Base-by-base conservation (phyloP, 1,284 basidiomycete genomes). In the Neotropicomus parvogracilis region DNA sequence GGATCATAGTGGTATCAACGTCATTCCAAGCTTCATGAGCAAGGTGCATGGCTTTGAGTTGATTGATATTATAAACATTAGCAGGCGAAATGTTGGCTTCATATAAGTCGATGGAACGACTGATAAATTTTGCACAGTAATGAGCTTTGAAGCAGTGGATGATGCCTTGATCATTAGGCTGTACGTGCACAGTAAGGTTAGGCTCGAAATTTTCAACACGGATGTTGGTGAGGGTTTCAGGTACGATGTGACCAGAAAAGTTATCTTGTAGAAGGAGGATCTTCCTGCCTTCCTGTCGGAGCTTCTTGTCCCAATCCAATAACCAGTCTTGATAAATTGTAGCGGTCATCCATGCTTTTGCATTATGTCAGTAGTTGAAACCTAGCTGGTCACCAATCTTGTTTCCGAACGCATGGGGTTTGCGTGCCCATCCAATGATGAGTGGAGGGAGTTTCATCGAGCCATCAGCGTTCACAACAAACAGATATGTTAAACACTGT, bases 51-150 rank as follows among this genome's bases (percentile, higher is more conserved):
- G 57, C 69, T 16, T 63, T 33, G 0, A 70, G 63, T 26, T 70
- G 63, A 42, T 71, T 55, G 26, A 72, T 69, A 1, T 63, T 14
- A 39, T 70, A 71, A 26, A 70, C 63, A 9, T 67, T 4, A 3
- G 52, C 19, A 10, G 60, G 54, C 1, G 60, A 55, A 6, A 58
- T 47, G 8, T 55, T 59, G 29, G 24, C 14, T 14, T 71, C 62
- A 46, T 73, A 70, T 0, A 16, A 7, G 4, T 47, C 40, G 20
- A 46, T 13, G 0, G 20, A 1, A 19, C n/a, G 16, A 9, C 17
- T n/a, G 7, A 49, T 28, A 7, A 41, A 48, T 8, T 14, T 28
- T 0, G 40, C 13, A 9, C 9, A 6, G 19, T 40, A 51, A 2
- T 43, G 14, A 0, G 42, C 41, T 11, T 52, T 52, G 20, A 52